Evolutionary conservation across 208 protist species (phyloP).

Genomic region (Trypanosoma rangeli): DNA sequence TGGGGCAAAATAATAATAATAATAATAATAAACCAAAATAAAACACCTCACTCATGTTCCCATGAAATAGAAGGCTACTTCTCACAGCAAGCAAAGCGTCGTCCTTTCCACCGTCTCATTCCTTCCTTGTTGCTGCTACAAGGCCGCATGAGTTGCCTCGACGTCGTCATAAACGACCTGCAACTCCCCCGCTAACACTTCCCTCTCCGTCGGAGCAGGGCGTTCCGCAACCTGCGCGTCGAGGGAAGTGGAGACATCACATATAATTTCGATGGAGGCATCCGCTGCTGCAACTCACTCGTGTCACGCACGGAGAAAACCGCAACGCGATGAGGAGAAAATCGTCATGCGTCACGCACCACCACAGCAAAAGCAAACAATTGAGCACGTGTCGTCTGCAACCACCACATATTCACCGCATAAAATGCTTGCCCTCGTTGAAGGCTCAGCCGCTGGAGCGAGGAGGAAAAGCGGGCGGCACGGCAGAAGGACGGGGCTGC

Average conservation of each 20-base stretch:
- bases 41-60: too few relatives aligned
- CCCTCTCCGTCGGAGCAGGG: neutral
- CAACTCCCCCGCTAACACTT: neutral
- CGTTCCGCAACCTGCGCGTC: neutral
- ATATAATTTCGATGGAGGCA: neutral
- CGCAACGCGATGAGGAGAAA: neutral
- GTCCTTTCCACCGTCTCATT: neutral
- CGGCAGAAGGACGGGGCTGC: slow-evolving; percentile 1
- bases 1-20: neutral
- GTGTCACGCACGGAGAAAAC: neutral
- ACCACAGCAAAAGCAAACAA: neutral
- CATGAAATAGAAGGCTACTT: too few relatives aligned
- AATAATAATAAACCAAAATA: too few relatives aligned
- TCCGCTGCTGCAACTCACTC: neutral
- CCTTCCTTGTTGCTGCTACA: neutral
- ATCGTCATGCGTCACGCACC: neutral
- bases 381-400: neutral
- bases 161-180: neutral
- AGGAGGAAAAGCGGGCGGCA: neutral
- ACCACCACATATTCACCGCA: slow-evolving; percentile 6
- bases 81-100: neutral
- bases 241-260: neutral
- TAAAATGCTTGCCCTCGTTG: neutral
- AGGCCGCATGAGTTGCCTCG: neutral
- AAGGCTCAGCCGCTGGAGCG: neutral